Conservation (phyloP, 768 basidiomycete species). For the Macrocybe gigantea region DNA sequence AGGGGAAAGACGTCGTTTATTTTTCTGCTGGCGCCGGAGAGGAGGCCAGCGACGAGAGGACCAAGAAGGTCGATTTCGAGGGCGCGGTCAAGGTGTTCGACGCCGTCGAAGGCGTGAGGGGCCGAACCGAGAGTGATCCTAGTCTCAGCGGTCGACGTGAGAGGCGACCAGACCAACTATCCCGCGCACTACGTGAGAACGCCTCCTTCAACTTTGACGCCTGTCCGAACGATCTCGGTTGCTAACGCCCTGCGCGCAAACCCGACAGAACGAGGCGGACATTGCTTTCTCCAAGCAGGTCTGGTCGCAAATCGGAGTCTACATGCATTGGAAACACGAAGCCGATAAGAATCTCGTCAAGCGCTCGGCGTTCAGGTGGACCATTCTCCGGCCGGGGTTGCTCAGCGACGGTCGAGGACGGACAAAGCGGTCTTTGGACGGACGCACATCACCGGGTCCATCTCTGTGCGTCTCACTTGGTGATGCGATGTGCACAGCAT, state of each 20-base stretch:
- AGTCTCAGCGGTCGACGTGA: conserved; percentile 54
- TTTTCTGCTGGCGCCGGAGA: conserved; percentile 51
- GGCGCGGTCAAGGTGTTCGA: conserved; percentile 69
- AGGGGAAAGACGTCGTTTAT: conserved; percentile 36
- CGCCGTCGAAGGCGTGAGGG: conserved; percentile 50
- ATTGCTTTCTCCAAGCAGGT: conserved; percentile 32
- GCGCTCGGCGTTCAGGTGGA: conserved; percentile 57
- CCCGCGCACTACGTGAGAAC: conserved; percentile 47
- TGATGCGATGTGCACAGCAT: not conserved
- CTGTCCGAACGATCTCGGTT: not conserved
- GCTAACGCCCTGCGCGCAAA: not conserved
- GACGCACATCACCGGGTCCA: conserved; percentile 39
- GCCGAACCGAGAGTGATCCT: conserved; percentile 46
- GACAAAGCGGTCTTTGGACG: conserved; percentile 48
- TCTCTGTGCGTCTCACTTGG: conserved; percentile 35
- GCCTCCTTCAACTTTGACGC: not conserved
- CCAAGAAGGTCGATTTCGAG: conserved; percentile 52
- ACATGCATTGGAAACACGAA: conserved; percentile 46
- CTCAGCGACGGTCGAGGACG: conserved; percentile 44
- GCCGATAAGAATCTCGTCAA: conserved; percentile 40
- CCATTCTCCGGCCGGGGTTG: conserved; percentile 61
- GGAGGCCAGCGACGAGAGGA: conserved; percentile 49
- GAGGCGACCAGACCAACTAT: conserved; percentile 37
- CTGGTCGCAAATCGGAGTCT: conserved; percentile 37
- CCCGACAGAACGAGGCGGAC: conserved; percentile 38